These are phyloP conservation scores for Glycine soja DNA, from an alignment of 306 rosid species.

Conservation along the genomic window DNA sequence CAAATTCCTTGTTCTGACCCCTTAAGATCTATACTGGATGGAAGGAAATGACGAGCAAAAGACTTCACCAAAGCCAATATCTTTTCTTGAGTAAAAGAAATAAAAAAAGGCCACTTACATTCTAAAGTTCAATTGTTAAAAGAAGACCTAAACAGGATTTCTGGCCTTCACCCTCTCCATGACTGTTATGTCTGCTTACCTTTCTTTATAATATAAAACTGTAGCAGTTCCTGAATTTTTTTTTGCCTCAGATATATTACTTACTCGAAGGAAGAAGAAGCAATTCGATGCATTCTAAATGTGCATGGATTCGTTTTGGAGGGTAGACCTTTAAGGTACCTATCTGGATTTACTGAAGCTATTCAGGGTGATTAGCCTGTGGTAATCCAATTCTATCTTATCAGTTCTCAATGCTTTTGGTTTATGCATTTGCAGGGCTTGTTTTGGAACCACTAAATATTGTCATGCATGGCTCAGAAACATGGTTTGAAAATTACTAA, in stretches of 20 bases:
- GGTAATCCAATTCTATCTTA: conserved; percentile 7
- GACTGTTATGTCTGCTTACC: neutral
- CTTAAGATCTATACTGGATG: neutral
- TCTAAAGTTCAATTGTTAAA: neutral
- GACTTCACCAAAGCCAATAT: neutral
- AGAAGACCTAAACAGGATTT: neutral
- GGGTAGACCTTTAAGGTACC: conserved; percentile 83
- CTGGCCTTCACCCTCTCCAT: neutral
- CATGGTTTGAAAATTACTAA: conserved; percentile 65
- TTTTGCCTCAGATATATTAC: conserved; percentile 86
- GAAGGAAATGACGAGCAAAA: conserved; percentile 9
- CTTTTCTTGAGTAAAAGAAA: neutral
- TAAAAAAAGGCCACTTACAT: neutral
- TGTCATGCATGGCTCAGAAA: conserved; percentile 99
- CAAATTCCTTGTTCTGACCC: neutral
- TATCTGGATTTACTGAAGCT: conserved; percentile 29
- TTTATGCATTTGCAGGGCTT: conserved; percentile 73
- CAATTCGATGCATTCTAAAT: conserved; percentile 97
- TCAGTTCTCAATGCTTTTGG: conserved; percentile 9
- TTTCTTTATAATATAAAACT: neutral
- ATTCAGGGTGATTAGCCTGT: conserved; percentile 17
- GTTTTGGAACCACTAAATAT: conserved; percentile 97
- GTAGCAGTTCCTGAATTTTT: conserved; percentile 26
- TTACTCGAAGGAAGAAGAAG: conserved; percentile 95
- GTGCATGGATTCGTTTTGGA: conserved; percentile 98